Evolutionary conservation across 2,329 filamentous ascomycete genomes (phyloP).

Genomic region (Pseudogymnoascus sp.): DNA sequence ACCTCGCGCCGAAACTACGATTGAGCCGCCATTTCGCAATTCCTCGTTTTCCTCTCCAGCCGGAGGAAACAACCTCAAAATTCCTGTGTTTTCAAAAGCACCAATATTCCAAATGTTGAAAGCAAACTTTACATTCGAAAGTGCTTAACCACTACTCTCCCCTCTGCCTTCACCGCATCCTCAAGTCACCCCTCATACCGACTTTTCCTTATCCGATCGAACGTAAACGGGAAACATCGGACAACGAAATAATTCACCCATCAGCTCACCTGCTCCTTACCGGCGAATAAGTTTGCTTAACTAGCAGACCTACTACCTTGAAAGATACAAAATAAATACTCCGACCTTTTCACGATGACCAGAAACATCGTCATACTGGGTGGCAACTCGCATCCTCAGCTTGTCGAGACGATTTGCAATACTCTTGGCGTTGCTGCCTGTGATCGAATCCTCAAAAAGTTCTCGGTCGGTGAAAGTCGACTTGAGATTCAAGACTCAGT

Average conservation of each 20-base stretch:
- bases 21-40: constrained; percentile 7
- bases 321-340: not conserved
- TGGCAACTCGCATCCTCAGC: constrained; percentile 82
- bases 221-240: constrained; percentile 8
- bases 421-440: constrained; percentile 80
- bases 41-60: constrained; percentile 5
- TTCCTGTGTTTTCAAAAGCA: constrained; percentile 5
- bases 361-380: constrained; percentile 91
- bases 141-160: constrained; percentile 9
- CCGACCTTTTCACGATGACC: constrained; percentile 52
- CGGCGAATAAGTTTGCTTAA: not conserved
- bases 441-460: constrained; percentile 79
- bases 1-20: constrained; percentile 6
- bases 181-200: not conserved
- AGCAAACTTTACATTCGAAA: constrained; percentile 8
- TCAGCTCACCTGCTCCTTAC: not conserved
- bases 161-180: constrained; percentile 5
- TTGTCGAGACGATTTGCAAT: constrained; percentile 80
- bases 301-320: not conserved
- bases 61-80: not conserved
- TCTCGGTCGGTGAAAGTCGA: constrained; percentile 88
- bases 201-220: constrained; percentile 7
- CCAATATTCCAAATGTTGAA: constrained; percentile 10
- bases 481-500: constrained; percentile 96
- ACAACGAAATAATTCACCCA: not conserved